phyloP scores from a whole-genome alignment of 1,284 basidiomycete genomes.

The Melanopsichium pennsylvanicum region DNA sequence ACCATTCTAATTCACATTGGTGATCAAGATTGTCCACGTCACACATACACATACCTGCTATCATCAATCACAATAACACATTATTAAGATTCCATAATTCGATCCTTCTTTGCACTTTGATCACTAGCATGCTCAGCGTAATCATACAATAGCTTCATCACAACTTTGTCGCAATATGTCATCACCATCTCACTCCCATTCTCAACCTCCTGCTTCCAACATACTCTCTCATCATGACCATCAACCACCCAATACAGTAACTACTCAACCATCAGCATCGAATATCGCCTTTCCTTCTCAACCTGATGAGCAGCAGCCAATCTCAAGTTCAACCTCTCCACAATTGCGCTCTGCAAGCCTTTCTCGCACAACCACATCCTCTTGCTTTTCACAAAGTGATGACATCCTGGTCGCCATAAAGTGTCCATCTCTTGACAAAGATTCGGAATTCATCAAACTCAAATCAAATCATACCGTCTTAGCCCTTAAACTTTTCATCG shows the following conservation, averaged over 20 bases:
- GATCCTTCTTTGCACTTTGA: slow-evolving; percentile 17
- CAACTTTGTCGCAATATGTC: slow-evolving; percentile 17
- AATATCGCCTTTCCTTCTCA: not conserved
- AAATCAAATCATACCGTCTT: slow-evolving; percentile 14
- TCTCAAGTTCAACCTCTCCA: not conserved
- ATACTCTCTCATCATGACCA: slow-evolving; percentile 27
- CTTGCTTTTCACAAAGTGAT: not conserved
- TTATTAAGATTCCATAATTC: slow-evolving; percentile 18
- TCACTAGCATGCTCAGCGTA: slow-evolving; percentile 15
- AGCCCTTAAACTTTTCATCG: slow-evolving; percentile 45
- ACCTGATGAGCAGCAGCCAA: too few relatives aligned
- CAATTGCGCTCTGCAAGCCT: not conserved
- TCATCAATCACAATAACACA: too few relatives aligned
- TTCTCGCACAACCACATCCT: slow-evolving; percentile 6
- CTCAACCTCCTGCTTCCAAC: slow-evolving; percentile 21
- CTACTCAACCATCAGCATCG: not conserved
- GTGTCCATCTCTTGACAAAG: slow-evolving; percentile 45
- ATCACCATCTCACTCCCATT: slow-evolving; percentile 12
- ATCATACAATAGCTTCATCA: slow-evolving; percentile 6
- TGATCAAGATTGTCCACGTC: too few relatives aligned
- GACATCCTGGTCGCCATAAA: slow-evolving; percentile 38
- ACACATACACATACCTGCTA: too few relatives aligned
- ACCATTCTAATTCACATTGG: too few relatives aligned
- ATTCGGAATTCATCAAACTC: slow-evolving; percentile 28
- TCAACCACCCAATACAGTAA: too few relatives aligned